A percentile compares a stretch with the other conserved stretches of the same genome.
phyloP scores from a whole-genome alignment of 805 yeast genomes.

The Jamesozyma piceae region DNA sequence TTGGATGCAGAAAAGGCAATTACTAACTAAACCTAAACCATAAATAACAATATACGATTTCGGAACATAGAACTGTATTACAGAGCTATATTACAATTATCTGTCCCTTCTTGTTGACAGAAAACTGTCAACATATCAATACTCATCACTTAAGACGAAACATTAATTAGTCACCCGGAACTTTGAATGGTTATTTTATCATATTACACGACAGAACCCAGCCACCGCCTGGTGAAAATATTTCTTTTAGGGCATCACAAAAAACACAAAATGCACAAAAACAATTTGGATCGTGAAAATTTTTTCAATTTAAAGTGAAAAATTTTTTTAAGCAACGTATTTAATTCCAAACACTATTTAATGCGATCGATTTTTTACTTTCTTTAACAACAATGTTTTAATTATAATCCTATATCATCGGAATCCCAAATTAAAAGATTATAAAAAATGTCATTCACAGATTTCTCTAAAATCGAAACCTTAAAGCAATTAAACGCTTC shows the following conservation, averaged over 20 bases:
- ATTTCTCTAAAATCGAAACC: slow-evolving; percentile 71
- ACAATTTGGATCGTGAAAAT: neutral
- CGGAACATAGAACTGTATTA: too few relatives aligned
- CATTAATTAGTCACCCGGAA: too few relatives aligned
- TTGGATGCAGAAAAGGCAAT: slow-evolving; percentile 66
- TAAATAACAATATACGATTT: neutral
- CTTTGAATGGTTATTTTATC: too few relatives aligned
- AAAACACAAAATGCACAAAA: too few relatives aligned
- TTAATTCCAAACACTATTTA: neutral
- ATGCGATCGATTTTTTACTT: neutral
- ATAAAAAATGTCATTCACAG: slow-evolving; percentile 58
- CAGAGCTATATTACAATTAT: too few relatives aligned
- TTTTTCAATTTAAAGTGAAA: neutral
- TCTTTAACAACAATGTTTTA: neutral
- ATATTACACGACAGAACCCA: neutral
- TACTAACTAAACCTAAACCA: slow-evolving; percentile 19
- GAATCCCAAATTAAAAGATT: neutral
- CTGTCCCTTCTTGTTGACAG: too few relatives aligned
- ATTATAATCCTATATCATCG: neutral
- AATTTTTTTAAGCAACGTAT: neutral
- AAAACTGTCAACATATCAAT: too few relatives aligned
- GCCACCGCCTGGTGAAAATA: neutral
- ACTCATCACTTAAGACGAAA: too few relatives aligned
- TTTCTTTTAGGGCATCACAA: neutral
- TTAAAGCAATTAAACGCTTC: slow-evolving; percentile 66